phyloP scores from a whole-genome alignment of 2,329 filamentous ascomycete genomes.

The Parasarocladium wereldwijsianum region DNA sequence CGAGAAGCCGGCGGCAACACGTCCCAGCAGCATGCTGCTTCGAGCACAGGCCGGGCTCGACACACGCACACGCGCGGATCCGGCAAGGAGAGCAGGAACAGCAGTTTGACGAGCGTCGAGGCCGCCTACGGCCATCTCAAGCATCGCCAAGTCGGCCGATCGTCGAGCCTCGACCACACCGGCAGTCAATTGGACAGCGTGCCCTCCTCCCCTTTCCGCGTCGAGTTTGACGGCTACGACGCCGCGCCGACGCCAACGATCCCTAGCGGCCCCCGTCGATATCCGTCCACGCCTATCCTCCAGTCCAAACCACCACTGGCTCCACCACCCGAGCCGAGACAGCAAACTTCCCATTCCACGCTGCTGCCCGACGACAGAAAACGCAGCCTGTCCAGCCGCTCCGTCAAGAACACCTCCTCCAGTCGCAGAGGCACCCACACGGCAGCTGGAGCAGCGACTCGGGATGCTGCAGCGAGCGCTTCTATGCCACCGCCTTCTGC shows the following conservation, averaged over 20 bases:
- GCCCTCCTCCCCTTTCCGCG: constrained; percentile 24
- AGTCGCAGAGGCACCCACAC: constrained; percentile 14
- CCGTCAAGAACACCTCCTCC: constrained; percentile 34
- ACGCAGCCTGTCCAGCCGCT: constrained; percentile 40
- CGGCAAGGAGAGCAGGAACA: constrained; percentile 54
- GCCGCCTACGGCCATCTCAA: constrained; percentile 41
- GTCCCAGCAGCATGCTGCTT: constrained; percentile 18
- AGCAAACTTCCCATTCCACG: too few relatives aligned
- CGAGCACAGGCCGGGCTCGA: constrained; percentile 26
- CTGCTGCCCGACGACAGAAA: constrained; percentile 28
- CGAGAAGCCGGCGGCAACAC: too few relatives aligned
- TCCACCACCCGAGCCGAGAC: constrained; percentile 23
- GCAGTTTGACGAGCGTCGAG: constrained; percentile 56
- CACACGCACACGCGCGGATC: constrained; percentile 32
- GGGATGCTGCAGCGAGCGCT: constrained; percentile 9
- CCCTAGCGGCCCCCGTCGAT: constrained; percentile 58
- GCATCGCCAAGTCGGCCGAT: constrained; percentile 34
- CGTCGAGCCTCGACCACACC: constrained; percentile 61
- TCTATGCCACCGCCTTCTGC: constrained; percentile 8
- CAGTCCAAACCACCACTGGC: too few relatives aligned
- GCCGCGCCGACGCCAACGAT: constrained; percentile 78
- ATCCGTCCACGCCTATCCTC: constrained; percentile 21
- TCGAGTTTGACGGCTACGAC: constrained; percentile 50
- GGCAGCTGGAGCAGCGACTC: too few relatives aligned
- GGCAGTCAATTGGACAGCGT: constrained; percentile 14